Percentiles rank a stretch among this genome's conserved stretches.
Evolutionary conservation across 2,329 filamentous ascomycete genomes (phyloP).

Genomic region (Lecanicillium sp.): DNA sequence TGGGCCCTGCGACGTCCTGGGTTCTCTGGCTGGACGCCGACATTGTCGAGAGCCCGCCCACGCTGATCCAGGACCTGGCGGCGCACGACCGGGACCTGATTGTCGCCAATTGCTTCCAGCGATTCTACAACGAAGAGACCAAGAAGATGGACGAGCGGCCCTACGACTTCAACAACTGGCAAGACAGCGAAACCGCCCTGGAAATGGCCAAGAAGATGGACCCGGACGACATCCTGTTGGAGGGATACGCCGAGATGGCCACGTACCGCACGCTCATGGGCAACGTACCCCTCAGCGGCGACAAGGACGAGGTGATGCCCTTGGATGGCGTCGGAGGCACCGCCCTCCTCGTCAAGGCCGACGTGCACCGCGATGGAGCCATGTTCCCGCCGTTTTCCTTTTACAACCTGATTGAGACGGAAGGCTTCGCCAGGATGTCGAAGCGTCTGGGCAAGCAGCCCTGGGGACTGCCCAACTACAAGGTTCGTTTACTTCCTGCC

Average conservation of each 20-base stretch:
- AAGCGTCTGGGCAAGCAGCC: constrained; percentile 77
- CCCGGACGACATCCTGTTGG: constrained; percentile 83
- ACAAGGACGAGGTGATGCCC: constrained; percentile 56
- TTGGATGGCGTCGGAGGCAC: constrained; percentile 94
- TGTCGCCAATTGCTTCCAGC: constrained; percentile 92
- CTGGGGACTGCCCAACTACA: constrained; percentile 92
- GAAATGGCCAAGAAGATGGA: constrained; percentile 73
- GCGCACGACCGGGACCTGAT: constrained; percentile 83
- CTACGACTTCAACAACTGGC: constrained; percentile 98
- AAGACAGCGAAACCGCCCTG: constrained; percentile 75
- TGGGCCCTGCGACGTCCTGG: constrained; percentile 88
- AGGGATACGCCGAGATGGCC: constrained; percentile 88
- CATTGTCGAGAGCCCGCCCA: constrained; percentile 77
- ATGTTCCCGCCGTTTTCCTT: constrained; percentile 98
- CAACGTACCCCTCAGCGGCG: constrained; percentile 51
- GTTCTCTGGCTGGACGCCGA: constrained; percentile 94
- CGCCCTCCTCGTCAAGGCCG: constrained; percentile 86
- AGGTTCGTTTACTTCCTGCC: constrained; percentile 50
- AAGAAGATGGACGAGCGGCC: constrained; percentile 68
- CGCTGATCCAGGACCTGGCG: constrained; percentile 87
- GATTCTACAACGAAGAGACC: constrained; percentile 63
- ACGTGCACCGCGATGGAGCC: constrained; percentile 92
- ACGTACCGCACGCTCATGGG: constrained; percentile 92
- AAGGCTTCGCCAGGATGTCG: constrained; percentile 97
- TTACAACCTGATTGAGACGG: constrained; percentile 94